Evolutionary conservation across 768 basidiomycete species (phyloP), one percentile per base, ranked within the genome.

Genomic region (Lactarius trivialis): DNA sequence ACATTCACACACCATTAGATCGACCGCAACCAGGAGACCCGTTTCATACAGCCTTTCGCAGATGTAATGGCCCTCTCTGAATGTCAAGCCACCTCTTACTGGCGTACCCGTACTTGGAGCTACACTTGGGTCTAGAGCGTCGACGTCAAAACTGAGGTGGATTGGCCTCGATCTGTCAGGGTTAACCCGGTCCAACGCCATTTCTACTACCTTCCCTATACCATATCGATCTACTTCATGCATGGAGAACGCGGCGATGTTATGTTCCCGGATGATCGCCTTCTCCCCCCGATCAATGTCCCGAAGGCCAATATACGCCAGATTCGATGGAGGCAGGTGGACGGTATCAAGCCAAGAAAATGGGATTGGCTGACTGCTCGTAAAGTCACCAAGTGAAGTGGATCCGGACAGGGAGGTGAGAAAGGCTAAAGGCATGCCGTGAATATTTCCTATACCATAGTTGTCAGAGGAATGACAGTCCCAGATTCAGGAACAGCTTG

Each of bases 351-450:
- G 70, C 84, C 86, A 88, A 49, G 73, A 69, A 70, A 81, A 85
- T 15, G 67, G 65, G 30, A 53, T 41, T 28, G 58, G 15, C 19
- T 67, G 58, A 43, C 26, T 26, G 36, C 7, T 32, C 17, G 28
- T 15, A 4, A 9, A 52, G 11, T 6, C 51, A 30, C 54, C 26
- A 32, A 63, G 61, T 26, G 58, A 60, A 32, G 28, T 24, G 50
- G 67, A 60, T 52, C 56, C 51, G 8, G 61, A 56, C n/a, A 67
- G 14, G 12, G 67, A 67, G n/a, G 91, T 72, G 55, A 99, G 83
- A 83, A 98, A 98, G 6, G 97, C 92, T 49, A 98, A 83, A 24
- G 97, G 97, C 88, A 97, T 98, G 64, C 97, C 97, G 75, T 99
- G 97, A 51, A 99, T 87, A 75, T 98, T 98, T 33, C 96, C 96